Percentiles rank a stretch among this genome's conserved stretches.
Evolutionary conservation across 352 stramenopile genomes (phyloP).

Genomic region (Discostella stelligera): DNA sequence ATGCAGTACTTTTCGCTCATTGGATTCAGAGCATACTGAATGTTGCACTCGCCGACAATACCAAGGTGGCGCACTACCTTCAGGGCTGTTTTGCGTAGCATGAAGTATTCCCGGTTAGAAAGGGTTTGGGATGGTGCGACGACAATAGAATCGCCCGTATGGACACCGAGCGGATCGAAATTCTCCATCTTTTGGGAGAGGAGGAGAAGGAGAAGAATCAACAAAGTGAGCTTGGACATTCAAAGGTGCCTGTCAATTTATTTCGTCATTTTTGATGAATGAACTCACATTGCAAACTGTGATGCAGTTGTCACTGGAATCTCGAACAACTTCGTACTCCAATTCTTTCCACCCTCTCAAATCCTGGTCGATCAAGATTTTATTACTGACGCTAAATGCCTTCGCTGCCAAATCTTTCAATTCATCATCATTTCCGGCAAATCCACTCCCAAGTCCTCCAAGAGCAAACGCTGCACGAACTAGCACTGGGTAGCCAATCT

Average conservation of each 20-base stretch:
- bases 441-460: conserved; percentile 95
- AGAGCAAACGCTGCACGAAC: conserved; percentile 96
- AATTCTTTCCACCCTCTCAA: conserved; percentile 97
- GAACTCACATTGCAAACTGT: conserved; percentile 86
- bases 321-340: conserved; percentile 97
- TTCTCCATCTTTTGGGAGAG: conserved; percentile 96
- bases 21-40: conserved; percentile 97
- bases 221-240: not conserved
- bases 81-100: conserved; percentile 94
- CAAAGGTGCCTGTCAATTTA: not conserved
- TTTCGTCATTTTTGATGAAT: not conserved
- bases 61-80: conserved; percentile 94
- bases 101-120: conserved; percentile 96
- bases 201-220: not conserved
- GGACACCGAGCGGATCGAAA: conserved; percentile 95
- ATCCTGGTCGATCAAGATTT: conserved; percentile 98
- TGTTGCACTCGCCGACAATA: conserved; percentile 98
- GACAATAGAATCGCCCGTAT: conserved; percentile 98
- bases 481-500: conserved; percentile 96
- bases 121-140: conserved; percentile 96
- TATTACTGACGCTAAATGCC: conserved; percentile 86
- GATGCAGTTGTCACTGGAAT: conserved; percentile 95
- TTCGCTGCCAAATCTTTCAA: conserved; percentile 84
- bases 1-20: conserved; percentile 95
- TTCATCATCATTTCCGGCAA: conserved; percentile 90